phyloP scores from a whole-genome alignment of 768 basidiomycete genomes.

The Trametes meyenii region DNA sequence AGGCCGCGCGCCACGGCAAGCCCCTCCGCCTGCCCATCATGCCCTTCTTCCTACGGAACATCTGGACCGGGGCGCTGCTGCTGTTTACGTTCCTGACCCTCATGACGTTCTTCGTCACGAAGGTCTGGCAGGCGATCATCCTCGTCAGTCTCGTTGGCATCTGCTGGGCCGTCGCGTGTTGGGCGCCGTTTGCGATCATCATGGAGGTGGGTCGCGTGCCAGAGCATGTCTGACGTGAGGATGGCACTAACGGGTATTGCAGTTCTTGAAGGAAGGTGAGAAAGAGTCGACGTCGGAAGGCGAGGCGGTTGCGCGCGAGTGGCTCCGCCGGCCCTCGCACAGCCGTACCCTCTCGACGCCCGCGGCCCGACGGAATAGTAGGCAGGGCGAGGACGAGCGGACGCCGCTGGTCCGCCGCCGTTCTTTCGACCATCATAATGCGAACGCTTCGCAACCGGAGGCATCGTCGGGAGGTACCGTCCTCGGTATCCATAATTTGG shows the following conservation, averaged over 20 bases:
- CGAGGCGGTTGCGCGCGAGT: conserved; percentile 21
- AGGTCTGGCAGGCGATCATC: conserved; percentile 76
- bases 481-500: conserved; percentile 92
- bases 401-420: conserved; percentile 65
- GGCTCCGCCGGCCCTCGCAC: conserved; percentile 48
- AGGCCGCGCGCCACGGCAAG: conserved; percentile 75
- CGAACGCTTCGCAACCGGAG: conserved; percentile 37
- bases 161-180: conserved; percentile 97
- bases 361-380: conserved; percentile 30
- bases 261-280: conserved; percentile 37
- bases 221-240: background rate
- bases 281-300: conserved; percentile 24
- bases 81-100: conserved; percentile 79
- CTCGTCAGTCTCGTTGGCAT: conserved; percentile 87
- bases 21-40: conserved; percentile 80
- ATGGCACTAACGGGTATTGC: background rate
- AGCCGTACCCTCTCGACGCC: conserved; percentile 58
- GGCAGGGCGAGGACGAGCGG: conserved; percentile 26
- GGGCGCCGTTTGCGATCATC: conserved; percentile 96
- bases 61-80: conserved; percentile 88
- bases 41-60: conserved; percentile 90
- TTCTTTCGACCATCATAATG: conserved; percentile 53
- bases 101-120: conserved; percentile 85
- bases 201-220: conserved; percentile 71
- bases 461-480: conserved; percentile 87